Conservation (phyloP, 495 filamentous ascomycete genomes). For the Penicillium paxilli region DNA sequence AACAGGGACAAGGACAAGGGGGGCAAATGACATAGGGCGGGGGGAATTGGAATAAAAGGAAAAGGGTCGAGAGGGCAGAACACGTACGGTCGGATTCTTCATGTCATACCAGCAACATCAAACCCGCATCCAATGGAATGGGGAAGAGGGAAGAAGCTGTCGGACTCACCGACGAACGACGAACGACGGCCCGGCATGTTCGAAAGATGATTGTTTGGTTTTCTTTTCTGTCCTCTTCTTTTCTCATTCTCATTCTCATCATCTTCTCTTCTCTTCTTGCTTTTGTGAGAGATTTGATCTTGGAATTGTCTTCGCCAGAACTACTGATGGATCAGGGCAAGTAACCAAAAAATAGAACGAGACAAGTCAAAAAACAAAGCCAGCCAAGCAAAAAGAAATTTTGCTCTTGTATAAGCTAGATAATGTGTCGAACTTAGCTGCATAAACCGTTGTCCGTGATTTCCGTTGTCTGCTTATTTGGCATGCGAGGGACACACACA, state of each 20-base stretch:
- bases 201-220: not conserved
- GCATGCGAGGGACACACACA: not conserved
- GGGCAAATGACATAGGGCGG: no score
- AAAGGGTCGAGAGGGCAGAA: not conserved
- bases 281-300: not conserved
- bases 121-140: no score
- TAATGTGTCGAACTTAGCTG: conserved; percentile 52
- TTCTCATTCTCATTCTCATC: no score
- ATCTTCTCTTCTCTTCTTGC: not conserved
- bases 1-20: no score
- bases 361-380: conserved; percentile 18
- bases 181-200: not conserved
- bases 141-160: no score
- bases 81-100: not conserved
- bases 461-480: conserved; percentile 17
- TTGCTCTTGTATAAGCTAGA: conserved; percentile 32
- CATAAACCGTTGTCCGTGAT: conserved; percentile 5
- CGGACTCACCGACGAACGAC: not conserved
- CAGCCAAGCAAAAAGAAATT: conserved; percentile 15
- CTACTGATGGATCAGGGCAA: conserved; percentile 41
- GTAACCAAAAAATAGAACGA: conserved; percentile 23
- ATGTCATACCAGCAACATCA: not conserved
- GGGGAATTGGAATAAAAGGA: conserved; percentile 4
- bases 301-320: conserved; percentile 30
- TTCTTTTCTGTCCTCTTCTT: not conserved